These are phyloP conservation scores for Zymoseptoria tritici DNA, from an alignment of 2,329 filamentous ascomycete genomes.

Conservation along the genomic window DNA sequence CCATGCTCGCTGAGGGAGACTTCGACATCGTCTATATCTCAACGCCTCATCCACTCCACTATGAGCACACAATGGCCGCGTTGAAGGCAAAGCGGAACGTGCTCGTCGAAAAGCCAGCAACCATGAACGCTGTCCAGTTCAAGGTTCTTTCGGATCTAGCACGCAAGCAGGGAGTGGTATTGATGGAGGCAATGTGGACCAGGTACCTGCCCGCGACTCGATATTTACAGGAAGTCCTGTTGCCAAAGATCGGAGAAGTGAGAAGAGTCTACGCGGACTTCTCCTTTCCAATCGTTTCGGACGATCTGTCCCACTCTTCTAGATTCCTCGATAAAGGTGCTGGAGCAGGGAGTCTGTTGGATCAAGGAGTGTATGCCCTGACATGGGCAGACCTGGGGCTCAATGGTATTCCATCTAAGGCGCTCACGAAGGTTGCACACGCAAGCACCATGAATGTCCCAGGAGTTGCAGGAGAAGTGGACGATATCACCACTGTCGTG, in stretches of 20 bases:
- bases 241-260: slow-evolving; percentile 9
- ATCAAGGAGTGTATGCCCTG: no score
- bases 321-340: no score
- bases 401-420: no score
- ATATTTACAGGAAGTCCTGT: slow-evolving; percentile 15
- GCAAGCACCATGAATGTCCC: no score
- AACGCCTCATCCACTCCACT: slow-evolving; percentile 25
- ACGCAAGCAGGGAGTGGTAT: slow-evolving; percentile 15
- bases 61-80: slow-evolving; percentile 19
- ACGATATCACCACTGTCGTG: no score
- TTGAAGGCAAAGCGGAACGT: slow-evolving; percentile 20
- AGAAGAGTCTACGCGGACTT: slow-evolving; percentile 23
- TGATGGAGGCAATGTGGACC: slow-evolving; percentile 30
- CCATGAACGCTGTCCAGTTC: slow-evolving; percentile 23
- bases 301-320: slow-evolving; percentile 11
- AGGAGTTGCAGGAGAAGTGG: no score
- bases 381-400: no score
- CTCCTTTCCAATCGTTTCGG: slow-evolving; percentile 22
- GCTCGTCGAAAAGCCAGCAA: slow-evolving; percentile 26
- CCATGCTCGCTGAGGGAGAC: slow-evolving; percentile 22
- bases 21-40: slow-evolving; percentile 29
- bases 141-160: slow-evolving; percentile 2
- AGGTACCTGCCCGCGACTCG: slow-evolving; percentile 22
- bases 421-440: no score
- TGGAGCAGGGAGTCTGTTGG: no score